Percentiles rank a stretch among this genome's conserved stretches.
phyloP scores from a whole-genome alignment of 495 filamentous ascomycete genomes.

The Penicilliopsis zonata region DNA sequence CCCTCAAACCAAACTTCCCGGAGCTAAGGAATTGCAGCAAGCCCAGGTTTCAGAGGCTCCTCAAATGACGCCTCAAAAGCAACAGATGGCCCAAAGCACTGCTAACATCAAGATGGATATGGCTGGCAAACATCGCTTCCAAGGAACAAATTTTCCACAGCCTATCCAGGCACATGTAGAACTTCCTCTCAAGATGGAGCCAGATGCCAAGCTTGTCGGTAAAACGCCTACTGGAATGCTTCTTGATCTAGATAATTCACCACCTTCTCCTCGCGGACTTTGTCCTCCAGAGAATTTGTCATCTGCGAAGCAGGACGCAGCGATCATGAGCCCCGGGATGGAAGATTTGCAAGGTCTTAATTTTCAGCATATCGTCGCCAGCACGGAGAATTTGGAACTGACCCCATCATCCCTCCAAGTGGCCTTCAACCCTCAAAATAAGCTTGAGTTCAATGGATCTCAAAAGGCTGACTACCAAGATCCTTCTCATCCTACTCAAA shows the following conservation, averaged over 20 bases:
- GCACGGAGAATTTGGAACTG: neutral
- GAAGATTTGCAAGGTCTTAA: constrained; percentile 11
- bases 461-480: too few relatives aligned
- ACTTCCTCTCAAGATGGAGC: neutral
- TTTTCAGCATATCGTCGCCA: constrained; percentile 2
- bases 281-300: neutral
- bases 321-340: constrained; percentile 6
- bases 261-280: constrained; percentile 5
- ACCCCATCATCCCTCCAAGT: neutral
- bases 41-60: too few relatives aligned
- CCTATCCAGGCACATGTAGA: constrained; percentile 1
- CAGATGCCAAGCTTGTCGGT: too few relatives aligned
- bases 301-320: neutral
- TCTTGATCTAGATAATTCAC: constrained; percentile 7
- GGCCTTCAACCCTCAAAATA: neutral
- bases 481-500: too few relatives aligned
- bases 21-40: too few relatives aligned
- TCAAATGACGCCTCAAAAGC: too few relatives aligned
- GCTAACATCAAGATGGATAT: too few relatives aligned
- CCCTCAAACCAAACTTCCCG: too few relatives aligned
- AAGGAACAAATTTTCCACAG: constrained; percentile 6
- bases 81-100: too few relatives aligned
- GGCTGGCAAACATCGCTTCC: too few relatives aligned
- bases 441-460: neutral
- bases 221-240: too few relatives aligned